Base-by-base conservation (phyloP, 495 filamentous ascomycete genomes). In the Pseudomonodictys pantanalensis region DNA sequence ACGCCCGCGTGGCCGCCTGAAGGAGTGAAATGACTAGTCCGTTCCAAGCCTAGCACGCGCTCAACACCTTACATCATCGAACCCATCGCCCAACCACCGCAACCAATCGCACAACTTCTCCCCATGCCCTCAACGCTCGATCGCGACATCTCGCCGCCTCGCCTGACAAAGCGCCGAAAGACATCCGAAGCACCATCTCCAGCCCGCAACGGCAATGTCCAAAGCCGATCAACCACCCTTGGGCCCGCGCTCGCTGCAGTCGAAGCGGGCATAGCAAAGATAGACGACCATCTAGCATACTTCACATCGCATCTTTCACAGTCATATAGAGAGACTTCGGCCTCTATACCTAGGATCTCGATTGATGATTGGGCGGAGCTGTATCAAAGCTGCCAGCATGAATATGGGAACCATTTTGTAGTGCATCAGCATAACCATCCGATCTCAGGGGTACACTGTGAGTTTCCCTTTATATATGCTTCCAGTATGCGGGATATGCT, bases 351-450 rank as follows among this genome's bases (percentile, higher is more conserved):
- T 18, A 69, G 73, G 25, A 62, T 86, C 0, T 58, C 73, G 0
- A 76, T 84, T 28, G 50, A 66, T 0, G 68, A 69, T 2, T 87
- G 83, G 69, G 47, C 56, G 24, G 65, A 71, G n/a, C 71, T 88
- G 1, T 87, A 86, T 69, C 64, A 68, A 24, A 64, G 72, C 8
- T 81, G 82, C 65, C 50, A 76, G 58, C 68, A 81, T 49, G 49
- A 62, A 5, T 46, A 72, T 17, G 85, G 83, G 9, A 73, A 71
- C 22, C 84, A 88, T 63, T 87, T 86, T 60, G 77, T 87, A 30
- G 75, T 88, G 25, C 83, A 87, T 67, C 85, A 87, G 64, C 85
- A 88, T 65, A 85, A 88, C 58, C 85, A 88, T 68, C 84, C 84
- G 2, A 72, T 86, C 8, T 81, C 84, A 12, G 84, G 85, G 10